Evolutionary conservation across 768 basidiomycete species (phyloP), one percentile per base, ranked within the genome.

Genomic region (Suillus subluteus): DNA sequence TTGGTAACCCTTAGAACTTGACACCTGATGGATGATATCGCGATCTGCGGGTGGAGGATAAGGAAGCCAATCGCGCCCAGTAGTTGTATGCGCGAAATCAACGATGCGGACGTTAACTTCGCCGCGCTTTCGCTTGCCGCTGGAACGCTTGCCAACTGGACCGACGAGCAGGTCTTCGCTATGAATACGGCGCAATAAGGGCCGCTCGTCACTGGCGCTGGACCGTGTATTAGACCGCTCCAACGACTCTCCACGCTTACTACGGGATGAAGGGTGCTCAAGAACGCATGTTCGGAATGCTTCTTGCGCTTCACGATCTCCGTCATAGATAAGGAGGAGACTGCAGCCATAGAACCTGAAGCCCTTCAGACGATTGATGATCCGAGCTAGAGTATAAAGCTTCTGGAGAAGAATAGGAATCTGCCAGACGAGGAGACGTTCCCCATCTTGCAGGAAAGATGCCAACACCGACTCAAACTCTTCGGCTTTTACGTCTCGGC

Each of bases 321-420:
- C 98, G 74, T 99, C 98, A 77, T 99, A 99, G 74, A 99, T 97
- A 75, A 99, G 87, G 62, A 99, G 88, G 56, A 99, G 87, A 69
- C 93, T 95, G 79, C 97, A 98, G 16, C 98, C 98, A 75, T 99
- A 99, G 79, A 99, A 99, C 59, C 98, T 89, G 80, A 94, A 99
- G n/a, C 98, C 95, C 72, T 91, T 92, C 67, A 99, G 82, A 9
- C 91, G 87, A 75, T 90, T 84, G 72, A 99, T 85, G 79, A 99
- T 98, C 58, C 90, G 87, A 32, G 97, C 96, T 58, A 99, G 87
- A n/a, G 90, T 89, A 75, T 96, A 96, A 21, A 99, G 82, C 80
- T 98, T 98, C 75, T 91, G 91, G 59, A 99, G 86, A 61, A 99
- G 84, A 67, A 87, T 78, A 2, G 98, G 98, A 70, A 99, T 98